These are phyloP conservation scores for Endogone sp. DNA, from an alignment of 192 early-diverging fungal species.

Conservation along the genomic window DNA sequence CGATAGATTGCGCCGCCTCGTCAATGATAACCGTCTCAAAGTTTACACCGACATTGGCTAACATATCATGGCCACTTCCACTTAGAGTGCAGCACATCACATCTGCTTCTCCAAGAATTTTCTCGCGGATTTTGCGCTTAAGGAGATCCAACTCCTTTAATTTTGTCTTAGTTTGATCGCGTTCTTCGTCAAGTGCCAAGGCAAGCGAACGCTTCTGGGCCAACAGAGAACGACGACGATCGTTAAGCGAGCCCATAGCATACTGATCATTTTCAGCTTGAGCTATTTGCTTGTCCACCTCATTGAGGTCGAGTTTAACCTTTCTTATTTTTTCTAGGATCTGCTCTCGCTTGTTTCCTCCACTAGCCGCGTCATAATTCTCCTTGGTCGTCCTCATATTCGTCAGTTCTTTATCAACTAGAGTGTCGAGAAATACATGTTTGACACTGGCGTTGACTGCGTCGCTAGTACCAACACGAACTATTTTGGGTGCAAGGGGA, in stretches of 20 bases:
- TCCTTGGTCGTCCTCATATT: slow-evolving; percentile 22
- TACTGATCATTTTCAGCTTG: slow-evolving; percentile 38
- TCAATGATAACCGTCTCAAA: slow-evolving; percentile 93
- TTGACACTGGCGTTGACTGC: slow-evolving; percentile 68
- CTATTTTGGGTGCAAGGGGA: slow-evolving; percentile 63
- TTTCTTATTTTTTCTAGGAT: slow-evolving; percentile 32
- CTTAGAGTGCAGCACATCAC: slow-evolving; percentile 82
- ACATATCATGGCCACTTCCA: slow-evolving; percentile 81
- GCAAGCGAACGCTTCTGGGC: slow-evolving; percentile 26
- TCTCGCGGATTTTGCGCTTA: slow-evolving; percentile 42
- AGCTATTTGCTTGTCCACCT: slow-evolving; percentile 31
- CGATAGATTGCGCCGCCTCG: slow-evolving; percentile 93
- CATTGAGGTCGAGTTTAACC: slow-evolving; percentile 35
- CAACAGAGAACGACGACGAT: slow-evolving; percentile 5
- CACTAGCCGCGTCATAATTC: slow-evolving; percentile 3
- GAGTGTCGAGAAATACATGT: slow-evolving; percentile 67
- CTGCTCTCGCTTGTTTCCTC: slow-evolving; percentile 18
- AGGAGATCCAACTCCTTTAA: slow-evolving; percentile 17
- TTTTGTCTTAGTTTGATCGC: slow-evolving; percentile 6
- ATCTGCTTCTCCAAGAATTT: slow-evolving; percentile 75
- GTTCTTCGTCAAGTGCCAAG: slow-evolving; percentile 33
- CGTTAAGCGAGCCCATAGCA: slow-evolving; percentile 5
- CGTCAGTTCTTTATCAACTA: slow-evolving; percentile 62
- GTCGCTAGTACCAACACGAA: slow-evolving; percentile 76
- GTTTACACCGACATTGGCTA: slow-evolving; percentile 56